phyloP scores from a whole-genome alignment of 2,329 filamentous ascomycete genomes.

The Neofusicoccum sp. region DNA sequence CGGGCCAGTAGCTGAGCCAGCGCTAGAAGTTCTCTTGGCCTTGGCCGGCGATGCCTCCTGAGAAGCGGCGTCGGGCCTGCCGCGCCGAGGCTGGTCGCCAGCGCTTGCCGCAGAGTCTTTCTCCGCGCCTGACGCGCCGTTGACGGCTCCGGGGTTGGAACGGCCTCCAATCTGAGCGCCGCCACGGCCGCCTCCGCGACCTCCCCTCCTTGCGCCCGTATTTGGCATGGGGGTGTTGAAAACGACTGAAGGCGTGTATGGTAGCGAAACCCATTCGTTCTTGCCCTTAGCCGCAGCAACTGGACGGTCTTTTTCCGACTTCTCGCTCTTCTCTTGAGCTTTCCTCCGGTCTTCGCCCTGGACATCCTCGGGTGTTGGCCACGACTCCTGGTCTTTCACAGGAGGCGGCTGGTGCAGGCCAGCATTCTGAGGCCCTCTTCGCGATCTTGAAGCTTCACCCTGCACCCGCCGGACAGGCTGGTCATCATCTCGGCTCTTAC shows the following conservation, averaged over 20 bases:
- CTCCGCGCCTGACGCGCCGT: constrained; percentile 38
- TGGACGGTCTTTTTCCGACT: constrained; percentile 60
- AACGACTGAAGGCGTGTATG: constrained; percentile 78
- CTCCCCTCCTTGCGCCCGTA: constrained; percentile 38
- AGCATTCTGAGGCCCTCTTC: background rate
- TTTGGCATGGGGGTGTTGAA: constrained; percentile 80
- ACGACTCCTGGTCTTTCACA: constrained; percentile 73
- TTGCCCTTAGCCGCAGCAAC: constrained; percentile 58
- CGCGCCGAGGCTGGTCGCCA: constrained; percentile 35
- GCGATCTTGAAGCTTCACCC: constrained; percentile 1
- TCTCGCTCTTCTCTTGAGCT: constrained; percentile 63
- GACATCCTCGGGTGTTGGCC: constrained; percentile 86
- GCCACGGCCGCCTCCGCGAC: constrained; percentile 54
- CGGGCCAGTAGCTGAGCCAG: constrained; percentile 27
- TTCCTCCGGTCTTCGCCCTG: constrained; percentile 76
- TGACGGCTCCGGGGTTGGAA: constrained; percentile 33
- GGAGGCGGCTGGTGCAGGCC: constrained; percentile 48
- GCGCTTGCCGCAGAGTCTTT: constrained; percentile 32
- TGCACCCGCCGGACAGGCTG: constrained; percentile 20
- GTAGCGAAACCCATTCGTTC: constrained; percentile 80
- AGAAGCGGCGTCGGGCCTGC: constrained; percentile 27
- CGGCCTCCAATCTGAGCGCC: constrained; percentile 55
- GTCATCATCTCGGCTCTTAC: constrained; percentile 31
- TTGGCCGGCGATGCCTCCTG: constrained; percentile 33
- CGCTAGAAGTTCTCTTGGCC: constrained; percentile 35